Conservation (phyloP, 768 basidiomycete species). For the Paxillus ammoniavirescens region DNA sequence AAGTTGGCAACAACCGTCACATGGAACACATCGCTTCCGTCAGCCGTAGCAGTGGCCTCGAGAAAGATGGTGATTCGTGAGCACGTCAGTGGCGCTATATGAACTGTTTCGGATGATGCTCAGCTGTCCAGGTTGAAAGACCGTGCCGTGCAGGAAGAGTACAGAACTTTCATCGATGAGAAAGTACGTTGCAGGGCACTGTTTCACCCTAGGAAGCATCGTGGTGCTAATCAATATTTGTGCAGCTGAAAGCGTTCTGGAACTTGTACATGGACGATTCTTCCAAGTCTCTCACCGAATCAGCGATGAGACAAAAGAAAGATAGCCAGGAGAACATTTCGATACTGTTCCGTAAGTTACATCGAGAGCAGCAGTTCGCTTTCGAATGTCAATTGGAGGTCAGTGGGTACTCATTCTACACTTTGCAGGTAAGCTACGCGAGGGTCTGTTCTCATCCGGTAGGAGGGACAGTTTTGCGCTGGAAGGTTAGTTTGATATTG, state of each 20-base stretch:
- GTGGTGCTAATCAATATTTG: not conserved
- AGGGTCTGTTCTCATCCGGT: constrained; percentile 63
- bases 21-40: constrained; percentile 73
- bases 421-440: constrained; percentile 66
- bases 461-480: constrained; percentile 61
- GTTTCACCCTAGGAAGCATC: not conserved
- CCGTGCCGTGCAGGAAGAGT: constrained; percentile 59
- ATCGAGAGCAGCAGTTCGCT: not conserved
- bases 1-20: constrained; percentile 18
- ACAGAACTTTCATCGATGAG: constrained; percentile 57
- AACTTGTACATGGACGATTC: constrained; percentile 30
- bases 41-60: constrained; percentile 74
- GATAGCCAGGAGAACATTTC: constrained; percentile 67
- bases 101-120: constrained; percentile 28
- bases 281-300: constrained; percentile 9
- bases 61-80: constrained; percentile 74
- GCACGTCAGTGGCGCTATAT: constrained; percentile 23
- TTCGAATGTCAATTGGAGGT: not conserved
- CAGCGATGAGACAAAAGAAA: constrained; percentile 34
- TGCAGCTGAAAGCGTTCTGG: constrained; percentile 52
- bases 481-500: constrained; percentile 53
- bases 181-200: constrained; percentile 46
- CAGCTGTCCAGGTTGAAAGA: constrained; percentile 57
- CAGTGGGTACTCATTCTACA: not conserved
- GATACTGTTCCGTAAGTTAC: constrained; percentile 65